A percentile compares a stretch with the other conserved stretches of the same genome.
Evolutionary conservation across 768 basidiomycete species (phyloP).

Genomic region (Amanita subjunquillea): DNA sequence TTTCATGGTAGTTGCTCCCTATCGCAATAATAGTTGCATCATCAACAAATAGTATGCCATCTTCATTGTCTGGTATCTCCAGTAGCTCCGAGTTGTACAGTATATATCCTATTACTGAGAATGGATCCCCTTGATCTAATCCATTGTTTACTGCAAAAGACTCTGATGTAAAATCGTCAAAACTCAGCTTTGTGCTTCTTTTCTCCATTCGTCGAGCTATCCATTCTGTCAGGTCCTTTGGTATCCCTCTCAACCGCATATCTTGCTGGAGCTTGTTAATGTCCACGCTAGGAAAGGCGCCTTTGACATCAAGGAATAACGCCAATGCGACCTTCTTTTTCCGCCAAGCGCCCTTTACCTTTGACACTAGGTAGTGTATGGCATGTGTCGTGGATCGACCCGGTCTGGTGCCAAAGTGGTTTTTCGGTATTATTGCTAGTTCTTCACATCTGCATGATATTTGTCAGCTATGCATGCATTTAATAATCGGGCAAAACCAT

Average conservation of each 20-base stretch:
- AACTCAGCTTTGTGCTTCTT: neutral
- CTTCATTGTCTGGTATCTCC: no score
- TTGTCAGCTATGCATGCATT: no score
- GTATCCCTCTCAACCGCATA: constrained; percentile 17
- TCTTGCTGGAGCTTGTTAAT: constrained; percentile 20
- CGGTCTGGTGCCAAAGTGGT: constrained; percentile 28
- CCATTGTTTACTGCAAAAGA: no score
- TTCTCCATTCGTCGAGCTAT: neutral
- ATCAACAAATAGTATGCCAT: neutral
- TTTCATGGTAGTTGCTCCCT: neutral
- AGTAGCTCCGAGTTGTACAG: no score
- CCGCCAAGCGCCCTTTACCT: constrained; percentile 27
- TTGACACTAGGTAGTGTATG: constrained; percentile 18
- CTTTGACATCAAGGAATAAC: constrained; percentile 32
- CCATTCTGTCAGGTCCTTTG: constrained; percentile 5
- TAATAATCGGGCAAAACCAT: no score
- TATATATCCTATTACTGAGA: no score
- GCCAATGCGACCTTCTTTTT: constrained; percentile 20
- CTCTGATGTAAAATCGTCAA: neutral
- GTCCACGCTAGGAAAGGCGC: constrained; percentile 30
- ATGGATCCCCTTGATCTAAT: no score
- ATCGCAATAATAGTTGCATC: neutral
- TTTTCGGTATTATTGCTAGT: constrained; percentile 20
- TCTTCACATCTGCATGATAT: constrained; percentile 16
- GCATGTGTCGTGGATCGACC: constrained; percentile 27